A percentile compares a stretch with the other conserved stretches of the same genome.
Evolutionary conservation across 108 stramenopile species (phyloP).

Genomic region (Skeletonema marinoi): DNA sequence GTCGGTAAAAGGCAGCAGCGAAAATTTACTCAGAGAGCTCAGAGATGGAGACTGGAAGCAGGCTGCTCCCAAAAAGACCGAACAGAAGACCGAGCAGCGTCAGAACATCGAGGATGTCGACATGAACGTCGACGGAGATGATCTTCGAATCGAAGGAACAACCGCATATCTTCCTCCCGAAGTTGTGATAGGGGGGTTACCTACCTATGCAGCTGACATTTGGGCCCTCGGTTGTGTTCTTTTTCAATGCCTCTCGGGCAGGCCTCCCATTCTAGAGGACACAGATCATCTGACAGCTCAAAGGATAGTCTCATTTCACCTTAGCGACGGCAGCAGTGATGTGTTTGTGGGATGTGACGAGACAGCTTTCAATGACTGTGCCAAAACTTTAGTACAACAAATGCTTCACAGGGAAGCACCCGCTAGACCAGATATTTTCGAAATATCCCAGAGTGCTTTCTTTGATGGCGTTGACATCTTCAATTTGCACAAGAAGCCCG

Average conservation of each 20-base stretch:
- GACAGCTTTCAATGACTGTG: constrained; percentile 36
- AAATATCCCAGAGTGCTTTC: constrained; percentile 57
- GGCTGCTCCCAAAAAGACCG: background rate
- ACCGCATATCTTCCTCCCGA: constrained; percentile 97
- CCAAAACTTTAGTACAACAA: constrained; percentile 56
- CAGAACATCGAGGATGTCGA: constrained; percentile 7
- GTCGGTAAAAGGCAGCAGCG: constrained; percentile 43
- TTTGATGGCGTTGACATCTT: constrained; percentile 72
- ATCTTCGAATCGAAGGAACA: constrained; percentile 94
- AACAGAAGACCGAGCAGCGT: constrained; percentile 4
- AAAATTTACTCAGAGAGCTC: constrained; percentile 65
- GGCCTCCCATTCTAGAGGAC: constrained; percentile 90
- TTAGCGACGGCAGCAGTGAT: constrained; percentile 28
- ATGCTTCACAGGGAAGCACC: constrained; percentile 46
- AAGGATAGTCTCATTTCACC: constrained; percentile 84
- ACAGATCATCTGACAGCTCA: constrained; percentile 71
- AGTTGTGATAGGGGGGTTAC: constrained; percentile 83
- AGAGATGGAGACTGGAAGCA: constrained; percentile 92
- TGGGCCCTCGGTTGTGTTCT: constrained; percentile 97
- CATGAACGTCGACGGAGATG: constrained; percentile 52
- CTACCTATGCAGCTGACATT: constrained; percentile 82
- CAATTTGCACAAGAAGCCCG: constrained; percentile 51
- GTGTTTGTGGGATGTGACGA: constrained; percentile 55
- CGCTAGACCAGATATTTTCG: constrained; percentile 61
- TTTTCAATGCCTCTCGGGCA: constrained; percentile 90